Base-by-base conservation (phyloP, 345 rosid species). In the Melaleuca alternifolia region DNA sequence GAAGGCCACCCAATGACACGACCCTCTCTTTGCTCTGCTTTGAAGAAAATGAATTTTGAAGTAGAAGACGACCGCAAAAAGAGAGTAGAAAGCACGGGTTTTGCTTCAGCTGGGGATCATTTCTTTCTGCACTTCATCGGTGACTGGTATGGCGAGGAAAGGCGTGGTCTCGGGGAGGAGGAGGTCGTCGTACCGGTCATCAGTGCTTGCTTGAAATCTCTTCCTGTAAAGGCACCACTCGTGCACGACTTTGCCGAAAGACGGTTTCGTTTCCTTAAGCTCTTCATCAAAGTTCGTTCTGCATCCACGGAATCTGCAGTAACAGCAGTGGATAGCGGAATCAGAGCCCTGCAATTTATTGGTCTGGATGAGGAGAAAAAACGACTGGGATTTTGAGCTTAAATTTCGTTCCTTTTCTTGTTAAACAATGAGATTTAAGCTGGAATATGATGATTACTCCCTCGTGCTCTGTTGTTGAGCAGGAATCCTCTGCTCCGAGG, bases 281-380 rank as follows among this genome's bases (percentile, higher is more conserved):
- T 16, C 79, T 33, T 71, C 0, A 24, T 16, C 33, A 65, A 71
- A 0, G 79, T 12, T 71, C 12, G n/a, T 23, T 53, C 54, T 37
- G 51, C 59, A 71, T 56, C 79, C 48, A 11, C 50, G 84, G 84
- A 50, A 48, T 20, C 50, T 88, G 71, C 94, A 97, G 99, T 97
- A 50, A 97, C 99, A 82, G 96, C 95, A 10, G 99, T 94, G 48
- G 99, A 97, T 50, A 97, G 98, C 76, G 99, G 98, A 89, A 89
- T 86, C 79, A 90, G 96, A 87, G 99, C 99, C 89, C 92, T 97
- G 88, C 92, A 96, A 50, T 94, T 91, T 86, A 92, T 97, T 51
- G 99, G 99, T 75, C 54, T 96, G 41, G 98, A 92, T 11, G 95
- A 92, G 24, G 96, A 94, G 88, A 88, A 94, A 88, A 94, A 87